Evolutionary conservation across 345 rosid genomes (phyloP).

Genomic region (Rhodamnia rubescens): DNA sequence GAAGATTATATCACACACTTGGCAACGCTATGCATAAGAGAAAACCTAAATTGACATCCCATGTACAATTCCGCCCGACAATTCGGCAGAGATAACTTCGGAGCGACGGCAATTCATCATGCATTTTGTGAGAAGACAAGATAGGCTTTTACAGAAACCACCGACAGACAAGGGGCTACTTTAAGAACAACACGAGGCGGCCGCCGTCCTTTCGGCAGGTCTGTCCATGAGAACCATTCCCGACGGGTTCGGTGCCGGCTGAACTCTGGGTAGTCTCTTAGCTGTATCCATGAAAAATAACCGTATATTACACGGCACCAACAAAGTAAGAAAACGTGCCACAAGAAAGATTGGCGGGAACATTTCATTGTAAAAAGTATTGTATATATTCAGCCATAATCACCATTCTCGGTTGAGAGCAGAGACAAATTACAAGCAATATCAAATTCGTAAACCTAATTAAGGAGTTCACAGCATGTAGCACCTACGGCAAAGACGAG

Average conservation of each 20-base stretch:
- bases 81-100: not conserved
- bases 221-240: constrained; percentile 90
- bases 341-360: not conserved
- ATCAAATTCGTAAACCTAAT: not conserved
- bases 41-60: not conserved
- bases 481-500: not conserved
- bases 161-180: not conserved
- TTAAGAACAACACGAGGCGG: constrained; percentile 77
- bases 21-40: not conserved
- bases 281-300: constrained; percentile 30
- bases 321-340: not conserved
- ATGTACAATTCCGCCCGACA: not conserved
- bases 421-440: not conserved
- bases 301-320: not conserved
- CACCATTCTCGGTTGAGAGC: not conserved
- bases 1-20: not conserved
- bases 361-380: not conserved
- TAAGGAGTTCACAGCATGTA: not conserved
- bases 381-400: not conserved
- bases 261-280: constrained; percentile 73
- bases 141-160: not conserved
- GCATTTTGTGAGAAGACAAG: not conserved
- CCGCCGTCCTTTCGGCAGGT: constrained; percentile 52
- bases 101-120: not conserved
- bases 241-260: constrained; percentile 70